Evolutionary conservation across 768 basidiomycete species (phyloP).

Genomic region (Lactarius quietus): DNA sequence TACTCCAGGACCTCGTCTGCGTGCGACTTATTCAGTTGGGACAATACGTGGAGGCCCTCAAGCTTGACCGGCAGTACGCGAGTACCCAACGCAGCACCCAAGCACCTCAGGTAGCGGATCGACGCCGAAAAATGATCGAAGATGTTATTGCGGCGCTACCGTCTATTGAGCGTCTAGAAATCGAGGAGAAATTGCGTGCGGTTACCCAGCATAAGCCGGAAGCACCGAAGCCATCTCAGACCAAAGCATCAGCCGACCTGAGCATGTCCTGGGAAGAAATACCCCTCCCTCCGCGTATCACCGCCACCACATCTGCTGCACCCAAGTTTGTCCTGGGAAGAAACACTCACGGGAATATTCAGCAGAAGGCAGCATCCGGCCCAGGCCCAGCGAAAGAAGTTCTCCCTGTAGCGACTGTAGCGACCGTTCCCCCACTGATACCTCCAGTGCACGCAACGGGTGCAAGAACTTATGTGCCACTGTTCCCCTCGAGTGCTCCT

Average conservation of each 20-base stretch:
- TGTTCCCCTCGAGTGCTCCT: slow-evolving; percentile 4
- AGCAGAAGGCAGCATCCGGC: background rate
- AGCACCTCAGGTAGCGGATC: slow-evolving; percentile 41
- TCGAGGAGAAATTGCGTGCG: slow-evolving; percentile 52
- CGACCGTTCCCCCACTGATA: background rate
- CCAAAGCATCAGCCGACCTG: slow-evolving; percentile 34
- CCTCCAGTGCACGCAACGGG: background rate
- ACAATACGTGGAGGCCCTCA: slow-evolving; percentile 67
- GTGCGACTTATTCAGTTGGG: slow-evolving; percentile 74
- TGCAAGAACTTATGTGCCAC: background rate
- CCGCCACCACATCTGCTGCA: background rate
- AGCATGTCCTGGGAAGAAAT: slow-evolving; percentile 65
- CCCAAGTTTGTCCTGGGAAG: slow-evolving; percentile 24
- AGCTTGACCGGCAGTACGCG: slow-evolving; percentile 62
- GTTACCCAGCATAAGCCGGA: slow-evolving; percentile 3
- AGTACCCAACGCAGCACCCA: slow-evolving; percentile 33
- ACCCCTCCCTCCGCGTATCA: slow-evolving; percentile 30
- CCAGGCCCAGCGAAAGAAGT: slow-evolving; percentile 1
- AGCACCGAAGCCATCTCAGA: slow-evolving; percentile 16
- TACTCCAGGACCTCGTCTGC: slow-evolving; percentile 75
- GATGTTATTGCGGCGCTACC: slow-evolving; percentile 66
- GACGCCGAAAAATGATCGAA: slow-evolving; percentile 66
- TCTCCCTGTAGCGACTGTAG: background rate
- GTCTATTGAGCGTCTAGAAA: slow-evolving; percentile 53
- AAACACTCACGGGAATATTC: slow-evolving; percentile 6